These are phyloP conservation scores for Amaranthus cruentus DNA, from an alignment of 148 eudicot species.

Conservation along the genomic window DNA sequence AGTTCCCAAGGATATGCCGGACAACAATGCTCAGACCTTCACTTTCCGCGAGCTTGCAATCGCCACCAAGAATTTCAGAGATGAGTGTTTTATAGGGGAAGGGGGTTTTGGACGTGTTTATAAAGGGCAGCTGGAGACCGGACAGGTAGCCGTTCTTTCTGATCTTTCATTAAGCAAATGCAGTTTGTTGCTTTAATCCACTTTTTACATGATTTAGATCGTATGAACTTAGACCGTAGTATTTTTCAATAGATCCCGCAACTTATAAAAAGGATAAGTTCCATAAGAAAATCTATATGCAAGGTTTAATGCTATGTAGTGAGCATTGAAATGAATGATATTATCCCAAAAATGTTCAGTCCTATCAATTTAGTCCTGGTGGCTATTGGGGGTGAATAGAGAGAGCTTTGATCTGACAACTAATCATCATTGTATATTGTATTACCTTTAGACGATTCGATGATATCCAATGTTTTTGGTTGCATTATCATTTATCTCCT, in stretches of 20 bases:
- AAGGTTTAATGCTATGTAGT: too few species aligned
- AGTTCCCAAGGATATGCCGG: constrained; percentile 41
- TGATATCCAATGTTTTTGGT: too few species aligned
- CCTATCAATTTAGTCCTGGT: too few species aligned
- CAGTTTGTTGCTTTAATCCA: background rate
- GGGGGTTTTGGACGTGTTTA: constrained; percentile 95
- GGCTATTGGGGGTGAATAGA: too few species aligned
- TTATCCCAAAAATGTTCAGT: too few species aligned
- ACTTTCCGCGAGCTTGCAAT: constrained; percentile 81
- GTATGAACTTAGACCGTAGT: constrained; percentile 6
- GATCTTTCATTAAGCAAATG: background rate
- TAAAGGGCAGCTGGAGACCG: constrained; percentile 62
- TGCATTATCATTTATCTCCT: too few species aligned
- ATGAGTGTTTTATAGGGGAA: constrained; percentile 78
- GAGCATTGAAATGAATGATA: too few species aligned
- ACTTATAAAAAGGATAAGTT: background rate
- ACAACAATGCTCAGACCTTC: constrained; percentile 65
- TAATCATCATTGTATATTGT: too few species aligned
- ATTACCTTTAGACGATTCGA: too few species aligned
- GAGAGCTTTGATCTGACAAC: too few species aligned
- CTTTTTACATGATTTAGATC: background rate
- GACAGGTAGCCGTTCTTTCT: constrained; percentile 46
- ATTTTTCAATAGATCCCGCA: background rate
- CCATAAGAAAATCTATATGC: too few species aligned
- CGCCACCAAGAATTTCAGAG: constrained; percentile 75